phyloP scores from a whole-genome alignment of 257 asterid genomes.

The Nicotiana benthamiana region DNA sequence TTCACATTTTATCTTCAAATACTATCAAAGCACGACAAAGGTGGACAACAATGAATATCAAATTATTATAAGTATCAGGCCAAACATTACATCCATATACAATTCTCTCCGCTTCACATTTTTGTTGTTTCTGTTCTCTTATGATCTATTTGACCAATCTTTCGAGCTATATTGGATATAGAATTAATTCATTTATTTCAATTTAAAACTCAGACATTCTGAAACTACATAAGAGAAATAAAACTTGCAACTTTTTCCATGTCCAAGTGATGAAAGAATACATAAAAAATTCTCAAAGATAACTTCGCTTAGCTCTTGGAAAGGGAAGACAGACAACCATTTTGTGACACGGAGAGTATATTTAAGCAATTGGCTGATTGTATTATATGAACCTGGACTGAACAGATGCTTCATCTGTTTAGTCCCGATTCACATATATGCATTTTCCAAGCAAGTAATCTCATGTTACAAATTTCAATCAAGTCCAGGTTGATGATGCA shows the following conservation, averaged over 20 bases:
- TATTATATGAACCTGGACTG: neutral
- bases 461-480: neutral
- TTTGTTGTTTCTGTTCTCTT: neutral
- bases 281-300: neutral
- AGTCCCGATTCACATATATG: neutral
- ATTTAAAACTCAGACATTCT: neutral
- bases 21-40: neutral
- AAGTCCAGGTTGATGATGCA: neutral
- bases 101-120: neutral
- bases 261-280: slow-evolving; percentile 2
- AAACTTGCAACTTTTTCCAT: neutral
- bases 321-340: neutral
- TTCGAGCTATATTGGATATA: neutral
- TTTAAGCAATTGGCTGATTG: neutral
- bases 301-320: neutral
- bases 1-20: neutral
- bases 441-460: neutral
- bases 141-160: neutral
- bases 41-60: neutral
- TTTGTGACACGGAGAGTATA: neutral
- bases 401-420: slow-evolving; percentile 1
- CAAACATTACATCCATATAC: neutral
- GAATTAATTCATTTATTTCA: neutral
- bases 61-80: neutral
- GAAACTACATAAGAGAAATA: neutral